Evolutionary conservation across 495 filamentous ascomycete genomes (phyloP), one percentile per base, ranked within the genome.

Genomic region (Podospora tetraspora): DNA sequence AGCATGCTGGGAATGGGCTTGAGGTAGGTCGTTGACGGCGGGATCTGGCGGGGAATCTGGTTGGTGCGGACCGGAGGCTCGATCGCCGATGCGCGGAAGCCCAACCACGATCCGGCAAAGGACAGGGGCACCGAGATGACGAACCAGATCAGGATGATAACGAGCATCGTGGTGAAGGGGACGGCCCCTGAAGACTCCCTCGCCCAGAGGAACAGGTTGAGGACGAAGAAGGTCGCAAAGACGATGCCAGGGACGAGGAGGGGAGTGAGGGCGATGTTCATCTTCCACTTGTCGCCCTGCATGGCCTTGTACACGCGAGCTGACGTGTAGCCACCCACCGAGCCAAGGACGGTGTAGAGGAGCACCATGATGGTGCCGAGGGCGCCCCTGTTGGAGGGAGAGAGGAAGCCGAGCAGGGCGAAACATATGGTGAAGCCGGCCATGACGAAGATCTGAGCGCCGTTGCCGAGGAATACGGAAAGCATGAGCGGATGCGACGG

Each of bases 371-470:
- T 92, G 11, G 92, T 96, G 23, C 91, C 93, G 62, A 99, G 84
- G 57, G 93, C 94, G 34, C 95, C 95, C 71, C 95, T 93, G 77
- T 96, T 97, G 19, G 92, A 93, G 0, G 95, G 95, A 0, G 94
- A 97, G 9, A 98, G 86, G 76, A 99, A 96, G 68, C 95, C 95
- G 34, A 99, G 84, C 16, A 98, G 87, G 0, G 95, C 96, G 75
- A 99, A 97, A 25, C 85, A 88, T 74, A 99, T 97, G 60, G 96
- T 97, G 68, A 91, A 89, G 32, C 94, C 95, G 21, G 92, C 90
- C 95, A 99, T 99, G 80, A 95, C 93, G 77, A 98, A 97, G 13
- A 99, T 86, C 79, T 99, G 95, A 52, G 92, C 91, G 25, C 95
- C 95, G 75, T 95, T 98, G 37, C 95, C 95, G 61, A 97, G 85